These are phyloP conservation scores for Auxenochlorella pyrenoidosa DNA, from an alignment of 139 green algal genomes.

Conservation along the genomic window DNA sequence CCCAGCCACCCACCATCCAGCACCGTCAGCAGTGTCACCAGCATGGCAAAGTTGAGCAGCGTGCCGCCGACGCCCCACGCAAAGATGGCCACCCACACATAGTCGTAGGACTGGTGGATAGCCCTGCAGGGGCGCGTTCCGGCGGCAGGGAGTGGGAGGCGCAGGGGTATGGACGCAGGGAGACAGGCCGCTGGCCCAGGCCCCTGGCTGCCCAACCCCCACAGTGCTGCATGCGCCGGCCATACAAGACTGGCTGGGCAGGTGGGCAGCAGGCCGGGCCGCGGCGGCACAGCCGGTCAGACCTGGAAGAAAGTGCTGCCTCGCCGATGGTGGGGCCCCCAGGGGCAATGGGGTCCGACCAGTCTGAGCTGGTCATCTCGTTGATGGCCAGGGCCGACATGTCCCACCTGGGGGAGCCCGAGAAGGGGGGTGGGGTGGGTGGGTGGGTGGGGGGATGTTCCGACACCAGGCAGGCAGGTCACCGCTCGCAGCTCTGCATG, in stretches of 20 bases:
- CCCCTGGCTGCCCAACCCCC: no score
- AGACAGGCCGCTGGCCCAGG: no score
- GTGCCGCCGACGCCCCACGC: background rate
- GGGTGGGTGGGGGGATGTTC: background rate
- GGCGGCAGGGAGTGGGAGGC: background rate
- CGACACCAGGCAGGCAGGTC: background rate
- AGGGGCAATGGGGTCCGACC: background rate
- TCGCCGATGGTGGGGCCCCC: no score
- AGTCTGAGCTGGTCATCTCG: background rate
- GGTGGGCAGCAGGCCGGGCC: no score
- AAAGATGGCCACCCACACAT: constrained; percentile 25
- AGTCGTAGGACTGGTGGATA: background rate
- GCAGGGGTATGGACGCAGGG: background rate
- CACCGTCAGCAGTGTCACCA: background rate
- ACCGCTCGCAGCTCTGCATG: no score
- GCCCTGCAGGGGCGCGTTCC: background rate
- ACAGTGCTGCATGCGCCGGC: no score
- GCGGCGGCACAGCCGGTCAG: no score
- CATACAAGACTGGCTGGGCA: no score
- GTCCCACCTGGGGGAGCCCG: background rate
- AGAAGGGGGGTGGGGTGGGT: no score
- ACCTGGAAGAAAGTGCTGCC: background rate
- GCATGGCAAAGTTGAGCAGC: constrained; percentile 18
- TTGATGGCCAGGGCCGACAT: background rate
- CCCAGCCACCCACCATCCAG: background rate